Evolutionary conservation across 2,329 filamentous ascomycete genomes (phyloP), one percentile per base, ranked within the genome.

Genomic region (Tolypocladium ophioglossoides): DNA sequence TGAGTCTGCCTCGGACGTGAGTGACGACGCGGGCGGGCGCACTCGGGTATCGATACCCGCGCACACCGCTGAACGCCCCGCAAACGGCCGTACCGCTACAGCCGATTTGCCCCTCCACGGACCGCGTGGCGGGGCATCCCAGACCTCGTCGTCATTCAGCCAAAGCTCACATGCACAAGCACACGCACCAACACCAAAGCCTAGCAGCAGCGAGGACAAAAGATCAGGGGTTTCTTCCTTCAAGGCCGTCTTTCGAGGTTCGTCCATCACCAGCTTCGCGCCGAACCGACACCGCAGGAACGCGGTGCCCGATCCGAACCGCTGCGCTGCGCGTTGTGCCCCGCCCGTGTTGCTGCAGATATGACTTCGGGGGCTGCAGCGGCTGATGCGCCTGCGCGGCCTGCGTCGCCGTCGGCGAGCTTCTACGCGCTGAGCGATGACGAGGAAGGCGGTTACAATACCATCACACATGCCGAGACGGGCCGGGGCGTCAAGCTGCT

Each of bases 361-460:
- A 54, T 51, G 48, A 49, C 39, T n/a, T 32, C 52, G 37, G 47
- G 46, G 18, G 18, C 37, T 11, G 52, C 47, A 16, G 14, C 47
- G 11, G 37, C 27, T 18, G 22, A 51, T 20, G 32, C 14, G 14
- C 30, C 48, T 18, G 52, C 40, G 47, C 54, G 50, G 22, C 41
- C 57, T 32, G 39, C 57, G 24, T 61, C 59, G 20, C 59, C 59
- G n/a, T 59, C 59, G 5, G 46, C 47, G 37, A 61, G 59, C 52
- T 59, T 55, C 46, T 58, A 61, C 76, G 92, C 92, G 66, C 78
- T 97, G 78, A 96, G 89, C 70, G 95, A 99, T 74, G 91, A 96
- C 66, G 91, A 96, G 59, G 94, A 97, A 72, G 88, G 87, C 61
- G 94, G 89, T 47, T 99, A 99, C 74, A 89, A 95, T 68, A 97